Evolutionary conservation across 1,139 yeast species (phyloP).

Genomic region (Saccharomyces hybrid): DNA sequence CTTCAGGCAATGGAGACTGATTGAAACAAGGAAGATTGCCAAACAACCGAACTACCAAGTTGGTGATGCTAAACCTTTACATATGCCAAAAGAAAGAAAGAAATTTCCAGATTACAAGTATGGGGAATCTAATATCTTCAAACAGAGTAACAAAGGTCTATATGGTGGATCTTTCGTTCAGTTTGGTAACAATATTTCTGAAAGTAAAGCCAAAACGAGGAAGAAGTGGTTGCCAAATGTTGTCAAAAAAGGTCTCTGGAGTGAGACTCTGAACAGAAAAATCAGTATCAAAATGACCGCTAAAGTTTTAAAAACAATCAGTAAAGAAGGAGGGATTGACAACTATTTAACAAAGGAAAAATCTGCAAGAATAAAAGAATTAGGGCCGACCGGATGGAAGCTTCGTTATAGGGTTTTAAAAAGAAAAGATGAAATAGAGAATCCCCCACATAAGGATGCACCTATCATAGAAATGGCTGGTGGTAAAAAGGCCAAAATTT

Average conservation of each 20-base stretch:
- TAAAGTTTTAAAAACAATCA: conserved; percentile 74
- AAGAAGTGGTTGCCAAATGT: conserved; percentile 81
- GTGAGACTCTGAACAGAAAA: conserved; percentile 58
- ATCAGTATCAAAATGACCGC: conserved; percentile 63
- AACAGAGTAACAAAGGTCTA: conserved; percentile 79
- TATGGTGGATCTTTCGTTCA: conserved; percentile 83
- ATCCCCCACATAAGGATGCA: conserved; percentile 31
- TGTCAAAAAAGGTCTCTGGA: conserved; percentile 69
- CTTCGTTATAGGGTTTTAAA: conserved; percentile 65
- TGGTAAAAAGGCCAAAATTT: conserved; percentile 40
- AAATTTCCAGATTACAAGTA: conserved; percentile 74
- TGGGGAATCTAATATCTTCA: conserved; percentile 68
- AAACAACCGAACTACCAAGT: conserved; percentile 34
- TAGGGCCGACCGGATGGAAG: conserved; percentile 90
- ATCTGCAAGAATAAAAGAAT: conserved; percentile 81
- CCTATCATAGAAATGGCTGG: conserved; percentile 29
- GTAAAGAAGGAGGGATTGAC: conserved; percentile 91
- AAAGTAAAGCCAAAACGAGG: conserved; percentile 64
- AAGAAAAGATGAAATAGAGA: conserved; percentile 27
- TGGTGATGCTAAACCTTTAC: conserved; percentile 41
- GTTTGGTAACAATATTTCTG: conserved; percentile 73
- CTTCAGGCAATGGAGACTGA: conserved; percentile 34
- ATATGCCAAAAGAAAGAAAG: conserved; percentile 43
- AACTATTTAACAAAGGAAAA: conserved; percentile 78
- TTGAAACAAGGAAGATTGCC: conserved; percentile 37